Percentiles rank a stretch among this genome's conserved stretches.
phyloP scores from a whole-genome alignment of 345 rosid genomes.

The Populus pruinosa region DNA sequence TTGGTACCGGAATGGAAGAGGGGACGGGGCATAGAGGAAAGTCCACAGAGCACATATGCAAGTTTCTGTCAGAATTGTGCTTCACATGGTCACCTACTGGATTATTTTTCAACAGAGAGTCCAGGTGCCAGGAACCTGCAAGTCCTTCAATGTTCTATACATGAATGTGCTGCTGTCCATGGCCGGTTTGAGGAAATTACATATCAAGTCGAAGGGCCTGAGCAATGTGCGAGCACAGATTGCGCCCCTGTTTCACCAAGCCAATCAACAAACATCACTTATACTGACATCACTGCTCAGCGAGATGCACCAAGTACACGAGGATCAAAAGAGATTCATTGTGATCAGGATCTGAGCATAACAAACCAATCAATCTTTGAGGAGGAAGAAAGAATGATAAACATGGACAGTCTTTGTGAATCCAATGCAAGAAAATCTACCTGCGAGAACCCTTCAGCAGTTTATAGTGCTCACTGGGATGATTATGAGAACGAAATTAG shows the following conservation, averaged over 20 bases:
- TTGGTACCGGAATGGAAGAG: constrained; percentile 70
- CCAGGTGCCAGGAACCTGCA: constrained; percentile 39
- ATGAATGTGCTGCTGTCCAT: constrained; percentile 48
- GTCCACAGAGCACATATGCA: constrained; percentile 7
- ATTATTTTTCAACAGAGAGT: constrained; percentile 41
- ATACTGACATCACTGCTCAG: constrained; percentile 64
- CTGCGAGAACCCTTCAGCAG: constrained; percentile 21
- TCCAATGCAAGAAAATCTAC: constrained; percentile 21
- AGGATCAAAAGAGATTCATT: constrained; percentile 43
- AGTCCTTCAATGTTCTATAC: constrained; percentile 48
- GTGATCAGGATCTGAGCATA: constrained; percentile 31
- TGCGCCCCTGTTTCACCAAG: constrained; percentile 17
- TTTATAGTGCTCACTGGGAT: constrained; percentile 21
- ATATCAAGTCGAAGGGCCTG: constrained; percentile 57
- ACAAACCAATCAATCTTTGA: constrained; percentile 4
- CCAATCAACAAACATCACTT: constrained; percentile 28
- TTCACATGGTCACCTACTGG: constrained; percentile 32
- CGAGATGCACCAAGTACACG: constrained; percentile 32
- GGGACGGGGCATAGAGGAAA: constrained; percentile 29
- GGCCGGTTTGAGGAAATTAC: constrained; percentile 86
- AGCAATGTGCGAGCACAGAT: constrained; percentile 26
- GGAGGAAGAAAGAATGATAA: constrained; percentile 37
- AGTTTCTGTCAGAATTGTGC: constrained; percentile 42
- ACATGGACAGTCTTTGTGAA: constrained; percentile 28
- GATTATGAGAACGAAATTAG: constrained; percentile 70